These are phyloP conservation scores for Macrocybe gigantea DNA, from an alignment of 768 basidiomycete species.

Conservation along the genomic window DNA sequence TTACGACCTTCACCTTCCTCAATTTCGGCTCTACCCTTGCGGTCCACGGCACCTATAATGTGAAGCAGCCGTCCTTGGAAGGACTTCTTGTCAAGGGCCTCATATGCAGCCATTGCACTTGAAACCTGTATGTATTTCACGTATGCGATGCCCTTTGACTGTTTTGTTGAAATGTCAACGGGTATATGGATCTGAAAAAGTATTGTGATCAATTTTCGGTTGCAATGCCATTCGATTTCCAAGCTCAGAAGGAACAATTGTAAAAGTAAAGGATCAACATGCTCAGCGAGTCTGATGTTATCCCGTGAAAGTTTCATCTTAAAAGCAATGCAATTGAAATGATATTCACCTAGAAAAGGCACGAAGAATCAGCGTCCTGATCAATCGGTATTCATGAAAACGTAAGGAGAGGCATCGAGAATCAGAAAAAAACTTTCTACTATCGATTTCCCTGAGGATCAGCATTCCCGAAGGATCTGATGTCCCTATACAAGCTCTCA, in stretches of 20 bases:
- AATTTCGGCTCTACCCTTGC: constrained; percentile 40
- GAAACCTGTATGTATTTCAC: constrained; percentile 36
- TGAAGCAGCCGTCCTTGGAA: constrained; percentile 93
- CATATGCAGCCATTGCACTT: constrained; percentile 60
- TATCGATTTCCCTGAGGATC: constrained; percentile 58
- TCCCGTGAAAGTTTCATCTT: constrained; percentile 30
- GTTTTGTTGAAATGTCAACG: constrained; percentile 35
- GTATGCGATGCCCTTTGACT: constrained; percentile 47
- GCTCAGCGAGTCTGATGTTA: constrained; percentile 27
- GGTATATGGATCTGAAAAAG: constrained; percentile 42
- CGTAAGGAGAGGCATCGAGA: constrained; percentile 21
- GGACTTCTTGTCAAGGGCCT: constrained; percentile 71
- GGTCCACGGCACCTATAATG: constrained; percentile 78
- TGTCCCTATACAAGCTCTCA: constrained; percentile 47
- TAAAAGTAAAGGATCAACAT: constrained; percentile 26
- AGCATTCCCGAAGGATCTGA: constrained; percentile 56
- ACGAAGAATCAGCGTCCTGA: constrained; percentile 4
- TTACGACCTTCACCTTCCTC: constrained; percentile 39
- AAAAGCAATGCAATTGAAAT: background rate
- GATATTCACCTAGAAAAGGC: constrained; percentile 22
- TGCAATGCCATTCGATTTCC: too few species aligned
- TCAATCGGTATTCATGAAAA: background rate
- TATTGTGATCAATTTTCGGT: constrained; percentile 7
- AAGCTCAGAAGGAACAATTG: background rate
- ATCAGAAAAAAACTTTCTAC: constrained; percentile 44